A percentile compares a stretch with the other conserved stretches of the same genome.
Evolutionary conservation across 495 filamentous ascomycete species (phyloP).

Genomic region (Elaphomyces granulatus): DNA sequence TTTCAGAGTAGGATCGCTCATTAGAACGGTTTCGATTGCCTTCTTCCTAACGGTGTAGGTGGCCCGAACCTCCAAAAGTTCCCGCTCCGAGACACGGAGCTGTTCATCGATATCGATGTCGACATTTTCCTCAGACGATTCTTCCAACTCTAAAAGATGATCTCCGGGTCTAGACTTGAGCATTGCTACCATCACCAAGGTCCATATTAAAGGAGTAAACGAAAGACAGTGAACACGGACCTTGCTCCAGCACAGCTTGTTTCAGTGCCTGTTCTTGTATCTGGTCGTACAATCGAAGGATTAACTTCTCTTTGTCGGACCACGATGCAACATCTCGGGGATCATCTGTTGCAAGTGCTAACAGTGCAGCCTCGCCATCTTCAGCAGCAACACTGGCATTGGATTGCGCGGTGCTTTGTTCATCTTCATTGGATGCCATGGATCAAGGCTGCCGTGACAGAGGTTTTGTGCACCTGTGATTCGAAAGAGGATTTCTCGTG

Average conservation of each 20-base stretch:
- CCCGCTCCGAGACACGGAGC: slow-evolving; percentile 42
- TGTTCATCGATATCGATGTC: slow-evolving; percentile 36
- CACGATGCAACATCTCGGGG: slow-evolving; percentile 36
- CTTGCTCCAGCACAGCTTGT: slow-evolving; percentile 48
- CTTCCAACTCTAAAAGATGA: background rate
- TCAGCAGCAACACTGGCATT: slow-evolving; percentile 21
- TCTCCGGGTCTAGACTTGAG: background rate
- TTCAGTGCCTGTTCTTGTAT: slow-evolving; percentile 57
- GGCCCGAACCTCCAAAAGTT: slow-evolving; percentile 53
- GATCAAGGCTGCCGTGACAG: too few species aligned
- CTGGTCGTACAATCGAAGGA: slow-evolving; percentile 53
- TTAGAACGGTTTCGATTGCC: slow-evolving; percentile 50
- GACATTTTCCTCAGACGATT: slow-evolving; percentile 10
- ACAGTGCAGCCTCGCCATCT: slow-evolving; percentile 22
- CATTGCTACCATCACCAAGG: background rate
- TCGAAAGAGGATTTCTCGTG: too few species aligned
- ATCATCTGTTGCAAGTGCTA: slow-evolving; percentile 29
- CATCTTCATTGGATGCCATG: slow-evolving; percentile 27
- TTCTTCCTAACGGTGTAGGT: slow-evolving; percentile 50
- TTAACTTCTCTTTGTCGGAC: slow-evolving; percentile 43
- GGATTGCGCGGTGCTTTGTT: slow-evolving; percentile 6
- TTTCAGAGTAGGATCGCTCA: slow-evolving; percentile 59
- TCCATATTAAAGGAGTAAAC: background rate
- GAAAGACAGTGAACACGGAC: slow-evolving; percentile 10
- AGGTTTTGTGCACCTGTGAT: too few species aligned